Conservation (phyloP, 1,284 basidiomycete species). For the Tilletiaria anomala region DNA sequence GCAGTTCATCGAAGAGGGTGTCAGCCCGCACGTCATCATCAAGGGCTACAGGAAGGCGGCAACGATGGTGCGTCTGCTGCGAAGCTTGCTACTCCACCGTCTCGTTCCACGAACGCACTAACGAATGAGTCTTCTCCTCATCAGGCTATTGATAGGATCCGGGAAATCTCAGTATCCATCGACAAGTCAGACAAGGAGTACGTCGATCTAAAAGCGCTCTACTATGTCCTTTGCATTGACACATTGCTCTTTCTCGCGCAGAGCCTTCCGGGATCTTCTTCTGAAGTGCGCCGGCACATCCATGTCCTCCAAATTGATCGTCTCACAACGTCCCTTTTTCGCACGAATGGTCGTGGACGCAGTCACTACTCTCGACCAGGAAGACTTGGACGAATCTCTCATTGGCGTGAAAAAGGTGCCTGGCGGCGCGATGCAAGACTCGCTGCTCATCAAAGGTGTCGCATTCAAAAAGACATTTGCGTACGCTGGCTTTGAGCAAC, state of each 20-base stretch:
- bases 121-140: conserved; percentile 7
- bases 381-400: conserved; percentile 84
- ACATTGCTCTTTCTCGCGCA: conserved; percentile 40
- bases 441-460: conserved; percentile 68
- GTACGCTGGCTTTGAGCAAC: conserved; percentile 97
- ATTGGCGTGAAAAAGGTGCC: conserved; percentile 98
- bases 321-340: conserved; percentile 98
- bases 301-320: conserved; percentile 98
- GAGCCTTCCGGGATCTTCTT: conserved; percentile 80
- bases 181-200: conserved; percentile 81
- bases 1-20: conserved; percentile 87
- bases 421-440: conserved; percentile 98
- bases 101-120: conserved; percentile 6
- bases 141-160: conserved; percentile 71
- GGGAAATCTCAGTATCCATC: conserved; percentile 75
- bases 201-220: no score
- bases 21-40: conserved; percentile 93
- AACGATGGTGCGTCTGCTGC: no score
- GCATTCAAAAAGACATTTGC: conserved; percentile 99
- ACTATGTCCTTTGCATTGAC: no score
- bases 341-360: conserved; percentile 97
- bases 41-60: conserved; percentile 84
- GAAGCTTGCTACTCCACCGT: conserved; percentile 3
- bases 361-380: conserved; percentile 62
- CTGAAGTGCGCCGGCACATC: conserved; percentile 94